Conservation (phyloP, 192 early-diverging fungal genomes). For the Thoreauomyces humboldtii region DNA sequence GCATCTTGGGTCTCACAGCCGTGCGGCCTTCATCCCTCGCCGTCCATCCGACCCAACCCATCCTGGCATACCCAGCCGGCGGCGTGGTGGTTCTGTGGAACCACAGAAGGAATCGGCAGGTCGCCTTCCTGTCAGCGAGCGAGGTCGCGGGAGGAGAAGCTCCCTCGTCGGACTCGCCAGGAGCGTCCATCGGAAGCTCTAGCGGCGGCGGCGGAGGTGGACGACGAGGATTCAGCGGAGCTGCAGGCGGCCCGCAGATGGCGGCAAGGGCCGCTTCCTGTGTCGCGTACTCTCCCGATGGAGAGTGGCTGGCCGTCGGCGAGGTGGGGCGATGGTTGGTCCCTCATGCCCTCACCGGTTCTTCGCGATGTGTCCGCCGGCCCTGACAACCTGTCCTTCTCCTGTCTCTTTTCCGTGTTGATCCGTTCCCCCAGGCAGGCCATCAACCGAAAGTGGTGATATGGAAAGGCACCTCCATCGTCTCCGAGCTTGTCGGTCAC, state of each 20-base stretch:
- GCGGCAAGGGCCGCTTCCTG: slow-evolving; percentile 65
- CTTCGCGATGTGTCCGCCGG: too few relatives aligned
- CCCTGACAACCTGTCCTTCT: too few relatives aligned
- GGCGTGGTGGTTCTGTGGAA: slow-evolving; percentile 73
- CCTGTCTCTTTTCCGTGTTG: too few relatives aligned
- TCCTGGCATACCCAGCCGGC: slow-evolving; percentile 76
- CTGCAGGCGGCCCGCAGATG: neutral
- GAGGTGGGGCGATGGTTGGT: slow-evolving; percentile 58
- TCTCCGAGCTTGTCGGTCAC: slow-evolving; percentile 68
- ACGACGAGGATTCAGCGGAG: neutral
- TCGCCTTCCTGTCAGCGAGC: slow-evolving; percentile 56
- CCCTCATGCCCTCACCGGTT: too few relatives aligned
- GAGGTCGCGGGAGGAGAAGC: slow-evolving; percentile 73
- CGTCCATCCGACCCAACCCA: slow-evolving; percentile 36
- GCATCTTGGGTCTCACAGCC: slow-evolving; percentile 65
- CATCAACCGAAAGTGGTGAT: slow-evolving; percentile 77
- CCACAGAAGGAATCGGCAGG: slow-evolving; percentile 64
- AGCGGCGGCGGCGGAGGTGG: too few relatives aligned
- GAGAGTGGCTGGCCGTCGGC: slow-evolving; percentile 69
- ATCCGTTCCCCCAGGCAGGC: slow-evolving; percentile 66
- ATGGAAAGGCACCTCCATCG: slow-evolving; percentile 58
- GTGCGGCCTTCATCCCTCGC: slow-evolving; percentile 51
- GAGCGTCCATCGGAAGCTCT: slow-evolving; percentile 41
- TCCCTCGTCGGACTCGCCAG: slow-evolving; percentile 60
- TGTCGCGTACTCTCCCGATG: slow-evolving; percentile 68